A percentile compares a stretch with the other conserved stretches of the same genome.
phyloP scores from a whole-genome alignment of 768 basidiomycete genomes.

The Gymnopilus dilepis region DNA sequence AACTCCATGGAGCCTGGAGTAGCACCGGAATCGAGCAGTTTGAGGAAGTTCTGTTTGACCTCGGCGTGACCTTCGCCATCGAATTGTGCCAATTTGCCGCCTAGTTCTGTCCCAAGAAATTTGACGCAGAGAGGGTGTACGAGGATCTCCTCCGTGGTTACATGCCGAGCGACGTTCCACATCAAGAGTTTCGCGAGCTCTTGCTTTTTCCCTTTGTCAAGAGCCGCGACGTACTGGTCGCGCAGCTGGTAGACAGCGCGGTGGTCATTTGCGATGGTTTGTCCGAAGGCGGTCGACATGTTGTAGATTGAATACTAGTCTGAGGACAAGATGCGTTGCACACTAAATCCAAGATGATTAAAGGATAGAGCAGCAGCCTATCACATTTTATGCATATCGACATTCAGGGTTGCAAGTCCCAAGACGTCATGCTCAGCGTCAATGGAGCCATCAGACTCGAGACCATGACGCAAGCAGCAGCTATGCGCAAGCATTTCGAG shows the following conservation, averaged over 20 bases:
- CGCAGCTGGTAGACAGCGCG: conserved; percentile 6
- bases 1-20: conserved; percentile 7
- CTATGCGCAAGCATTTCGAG: too few species aligned
- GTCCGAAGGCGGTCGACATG: conserved; percentile 9
- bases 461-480: too few species aligned
- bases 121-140: conserved; percentile 7
- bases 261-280: conserved; percentile 10
- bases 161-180: conserved; percentile 13
- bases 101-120: conserved; percentile 7
- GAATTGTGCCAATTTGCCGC: conserved; percentile 9
- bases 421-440: neutral
- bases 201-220: neutral
- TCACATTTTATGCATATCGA: neutral
- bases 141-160: conserved; percentile 10
- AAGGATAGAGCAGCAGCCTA: too few species aligned
- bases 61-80: conserved; percentile 9
- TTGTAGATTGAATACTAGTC: neutral
- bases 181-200: conserved; percentile 9
- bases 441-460: neutral
- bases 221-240: conserved; percentile 6
- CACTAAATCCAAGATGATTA: too few species aligned
- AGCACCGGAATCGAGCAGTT: conserved; percentile 1
- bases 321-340: neutral
- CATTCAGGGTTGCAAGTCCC: neutral
- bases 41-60: neutral